A percentile compares a stretch with the other conserved stretches of the same genome.
Conservation (phyloP, 345 rosid species). For the Heritiera littoralis region DNA sequence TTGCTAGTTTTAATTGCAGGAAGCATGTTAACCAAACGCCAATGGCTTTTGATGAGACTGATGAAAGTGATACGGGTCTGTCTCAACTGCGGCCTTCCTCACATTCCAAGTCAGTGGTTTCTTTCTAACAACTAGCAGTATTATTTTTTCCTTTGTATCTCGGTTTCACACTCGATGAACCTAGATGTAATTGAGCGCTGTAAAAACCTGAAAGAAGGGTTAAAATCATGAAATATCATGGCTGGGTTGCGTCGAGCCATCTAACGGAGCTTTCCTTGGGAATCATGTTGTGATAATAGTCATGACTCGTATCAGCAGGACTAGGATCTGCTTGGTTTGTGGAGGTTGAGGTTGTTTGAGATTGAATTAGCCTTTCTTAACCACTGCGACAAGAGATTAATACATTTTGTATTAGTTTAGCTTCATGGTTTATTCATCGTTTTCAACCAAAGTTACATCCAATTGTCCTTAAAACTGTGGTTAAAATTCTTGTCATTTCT, state of each 20-base stretch:
- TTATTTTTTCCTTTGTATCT: neutral
- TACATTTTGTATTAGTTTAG: neutral
- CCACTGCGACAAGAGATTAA: too few species aligned
- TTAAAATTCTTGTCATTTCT: too few species aligned
- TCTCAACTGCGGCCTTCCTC: slow-evolving; percentile 51
- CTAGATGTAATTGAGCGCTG: slow-evolving; percentile 9
- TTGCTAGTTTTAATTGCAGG: slow-evolving; percentile 43
- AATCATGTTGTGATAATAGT: slow-evolving; percentile 8
- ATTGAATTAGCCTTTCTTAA: too few species aligned
- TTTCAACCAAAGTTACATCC: neutral
- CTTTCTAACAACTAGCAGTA: slow-evolving; percentile 38
- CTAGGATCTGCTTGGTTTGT: neutral
- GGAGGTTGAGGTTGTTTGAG: too few species aligned
- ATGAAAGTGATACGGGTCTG: slow-evolving; percentile 59
- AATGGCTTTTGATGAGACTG: slow-evolving; percentile 45
- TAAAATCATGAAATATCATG: slow-evolving; percentile 11
- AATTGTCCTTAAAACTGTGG: too few species aligned
- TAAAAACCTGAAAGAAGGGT: neutral
- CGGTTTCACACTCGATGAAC: slow-evolving; percentile 11
- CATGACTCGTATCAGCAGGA: slow-evolving; percentile 1
- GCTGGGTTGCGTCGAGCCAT: slow-evolving; percentile 17
- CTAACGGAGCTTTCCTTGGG: neutral
- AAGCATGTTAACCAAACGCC: slow-evolving; percentile 37
- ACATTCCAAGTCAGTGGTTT: slow-evolving; percentile 59
- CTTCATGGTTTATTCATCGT: neutral